These are phyloP conservation scores for Mycosarcoma mackinlayi DNA, from an alignment of 1,284 basidiomycete genomes.

Conservation along the genomic window DNA sequence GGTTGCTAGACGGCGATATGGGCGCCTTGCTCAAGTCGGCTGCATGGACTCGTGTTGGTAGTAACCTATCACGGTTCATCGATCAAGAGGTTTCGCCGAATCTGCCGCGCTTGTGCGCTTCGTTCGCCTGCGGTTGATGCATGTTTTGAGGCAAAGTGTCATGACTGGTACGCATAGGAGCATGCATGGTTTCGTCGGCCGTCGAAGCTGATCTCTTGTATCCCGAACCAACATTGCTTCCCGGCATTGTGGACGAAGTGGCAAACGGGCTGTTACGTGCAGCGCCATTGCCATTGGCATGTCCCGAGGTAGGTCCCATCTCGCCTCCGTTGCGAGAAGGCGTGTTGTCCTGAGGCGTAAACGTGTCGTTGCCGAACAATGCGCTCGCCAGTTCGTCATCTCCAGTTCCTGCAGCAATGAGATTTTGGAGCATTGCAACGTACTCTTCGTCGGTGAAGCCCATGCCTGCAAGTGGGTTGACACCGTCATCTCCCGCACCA, in stretches of 20 bases:
- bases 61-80: too few species aligned
- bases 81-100: conserved; percentile 17
- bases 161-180: too few species aligned
- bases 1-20: too few species aligned
- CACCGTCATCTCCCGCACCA: conserved; percentile 19
- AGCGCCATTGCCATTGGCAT: background rate
- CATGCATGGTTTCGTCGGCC: too few species aligned
- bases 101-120: conserved; percentile 11
- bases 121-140: conserved; percentile 2
- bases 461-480: conserved; percentile 61
- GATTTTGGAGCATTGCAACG: conserved; percentile 62
- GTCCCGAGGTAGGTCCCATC: background rate
- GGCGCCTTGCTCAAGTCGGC: too few species aligned
- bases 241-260: background rate
- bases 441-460: conserved; percentile 65
- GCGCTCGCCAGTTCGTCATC: conserved; percentile 32
- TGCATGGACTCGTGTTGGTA: too few species aligned
- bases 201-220: conserved; percentile 4
- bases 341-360: background rate
- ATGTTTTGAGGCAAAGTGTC: too few species aligned
- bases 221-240: background rate
- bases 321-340: background rate
- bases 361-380: conserved; percentile 1
- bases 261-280: background rate
- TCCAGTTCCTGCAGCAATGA: conserved; percentile 57